A percentile compares a stretch with the other conserved stretches of the same genome.
Conservation (phyloP, 1,284 basidiomycete genomes). For the Moniliophthora roreri region DNA sequence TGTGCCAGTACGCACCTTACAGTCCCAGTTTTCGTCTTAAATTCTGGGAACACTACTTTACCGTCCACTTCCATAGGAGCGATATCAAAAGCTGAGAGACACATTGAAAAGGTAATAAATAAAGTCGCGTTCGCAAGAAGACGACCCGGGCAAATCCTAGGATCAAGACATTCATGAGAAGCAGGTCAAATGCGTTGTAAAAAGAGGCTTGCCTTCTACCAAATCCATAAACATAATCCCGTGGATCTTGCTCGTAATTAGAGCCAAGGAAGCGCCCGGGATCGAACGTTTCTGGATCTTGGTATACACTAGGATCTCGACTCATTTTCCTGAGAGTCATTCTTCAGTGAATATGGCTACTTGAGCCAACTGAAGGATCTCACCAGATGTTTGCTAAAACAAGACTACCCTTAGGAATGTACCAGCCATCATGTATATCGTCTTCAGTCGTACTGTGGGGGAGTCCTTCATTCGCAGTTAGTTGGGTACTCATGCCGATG, state of each 20-base stretch:
- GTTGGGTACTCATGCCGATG: no score
- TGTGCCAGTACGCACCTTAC: no score
- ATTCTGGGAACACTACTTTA: no score
- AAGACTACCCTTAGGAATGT: slow-evolving; percentile 27
- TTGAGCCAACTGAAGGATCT: no score
- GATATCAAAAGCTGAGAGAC: no score
- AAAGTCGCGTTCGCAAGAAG: no score
- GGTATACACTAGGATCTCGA: slow-evolving; percentile 35
- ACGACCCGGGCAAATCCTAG: no score
- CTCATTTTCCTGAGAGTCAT: slow-evolving; percentile 31
- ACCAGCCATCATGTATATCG: slow-evolving; percentile 26
- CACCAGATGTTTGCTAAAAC: slow-evolving; percentile 39
- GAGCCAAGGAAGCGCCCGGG: slow-evolving; percentile 27
- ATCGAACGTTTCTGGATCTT: slow-evolving; percentile 26
- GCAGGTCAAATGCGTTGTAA: no score
- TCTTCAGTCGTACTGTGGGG: slow-evolving; percentile 24
- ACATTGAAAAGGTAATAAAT: no score
- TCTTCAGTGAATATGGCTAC: background rate
- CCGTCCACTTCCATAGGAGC: no score
- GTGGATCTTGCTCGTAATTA: slow-evolving; percentile 34
- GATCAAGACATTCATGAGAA: no score
- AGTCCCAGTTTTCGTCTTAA: no score
- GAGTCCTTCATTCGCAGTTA: background rate
- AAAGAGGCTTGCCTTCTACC: slow-evolving; percentile 30
- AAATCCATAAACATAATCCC: slow-evolving; percentile 36